Percentiles rank a stretch among this genome's conserved stretches.
Evolutionary conservation across 208 protist genomes (phyloP).

Genomic region (Histomonas meleagridis): DNA sequence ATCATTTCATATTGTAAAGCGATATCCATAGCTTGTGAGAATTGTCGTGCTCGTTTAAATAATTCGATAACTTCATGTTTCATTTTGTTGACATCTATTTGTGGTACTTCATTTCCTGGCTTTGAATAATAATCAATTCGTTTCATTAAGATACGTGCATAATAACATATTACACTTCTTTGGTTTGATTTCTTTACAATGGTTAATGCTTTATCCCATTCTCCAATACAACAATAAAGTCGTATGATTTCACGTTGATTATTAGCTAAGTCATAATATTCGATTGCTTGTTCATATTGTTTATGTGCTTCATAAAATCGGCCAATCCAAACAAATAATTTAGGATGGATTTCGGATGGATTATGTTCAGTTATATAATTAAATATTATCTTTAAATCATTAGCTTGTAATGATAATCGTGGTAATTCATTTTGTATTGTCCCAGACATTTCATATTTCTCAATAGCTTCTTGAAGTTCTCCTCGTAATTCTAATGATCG

Average conservation of each 20-base stretch:
- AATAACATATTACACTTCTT: not conserved
- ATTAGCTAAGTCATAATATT: not conserved
- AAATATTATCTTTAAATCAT: not conserved
- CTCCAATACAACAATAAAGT: not conserved
- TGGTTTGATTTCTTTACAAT: not conserved
- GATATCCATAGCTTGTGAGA: not conserved
- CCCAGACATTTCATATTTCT: not conserved
- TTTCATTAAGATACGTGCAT: not conserved
- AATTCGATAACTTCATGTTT: not conserved
- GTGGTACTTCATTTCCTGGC: not conserved
- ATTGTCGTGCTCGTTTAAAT: not conserved
- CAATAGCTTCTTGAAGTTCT: not conserved
- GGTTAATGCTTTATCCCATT: not conserved
- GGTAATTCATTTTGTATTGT: not conserved
- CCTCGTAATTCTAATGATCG: not conserved
- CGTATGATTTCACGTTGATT: not conserved
- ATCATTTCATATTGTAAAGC: constrained; percentile 1
- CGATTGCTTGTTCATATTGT: not conserved
- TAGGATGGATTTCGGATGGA: not conserved
- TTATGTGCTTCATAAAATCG: not conserved
- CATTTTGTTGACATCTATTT: not conserved
- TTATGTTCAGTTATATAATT: not conserved
- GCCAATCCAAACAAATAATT: not conserved
- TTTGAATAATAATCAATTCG: not conserved
- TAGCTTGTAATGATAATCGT: not conserved